A percentile compares a stretch with the other conserved stretches of the same genome.
Evolutionary conservation across 2,329 filamentous ascomycete genomes (phyloP).

Genomic region (Neofusicoccum sp.): DNA sequence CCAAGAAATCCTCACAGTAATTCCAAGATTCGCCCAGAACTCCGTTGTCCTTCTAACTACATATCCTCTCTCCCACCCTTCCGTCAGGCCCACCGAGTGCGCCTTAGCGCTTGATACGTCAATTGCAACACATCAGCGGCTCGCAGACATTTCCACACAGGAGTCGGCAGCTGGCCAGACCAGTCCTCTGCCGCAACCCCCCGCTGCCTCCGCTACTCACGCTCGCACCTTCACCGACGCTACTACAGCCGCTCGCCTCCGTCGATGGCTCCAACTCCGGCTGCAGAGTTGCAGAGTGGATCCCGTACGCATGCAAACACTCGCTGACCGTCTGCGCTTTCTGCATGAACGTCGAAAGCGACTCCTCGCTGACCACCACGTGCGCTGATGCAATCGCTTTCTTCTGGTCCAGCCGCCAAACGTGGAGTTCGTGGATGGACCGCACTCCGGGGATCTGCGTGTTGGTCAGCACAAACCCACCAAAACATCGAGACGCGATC

Average conservation of each 20-base stretch:
- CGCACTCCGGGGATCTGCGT: conserved; percentile 62
- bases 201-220: conserved; percentile 21
- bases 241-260: not conserved
- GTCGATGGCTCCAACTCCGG: conserved; percentile 51
- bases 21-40: not conserved
- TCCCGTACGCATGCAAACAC: conserved; percentile 70
- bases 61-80: not conserved
- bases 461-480: conserved; percentile 10
- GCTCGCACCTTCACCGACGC: conserved; percentile 13
- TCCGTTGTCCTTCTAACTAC: not conserved
- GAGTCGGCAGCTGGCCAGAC: conserved; percentile 48
- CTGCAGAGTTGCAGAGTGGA: conserved; percentile 70
- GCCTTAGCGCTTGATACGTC: conserved; percentile 1
- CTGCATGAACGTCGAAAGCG: conserved; percentile 58
- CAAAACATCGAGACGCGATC: not conserved
- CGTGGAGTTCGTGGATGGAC: conserved; percentile 69
- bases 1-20: not conserved
- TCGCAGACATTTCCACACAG: conserved; percentile 53
- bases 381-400: conserved; percentile 70
- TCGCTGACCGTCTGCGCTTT: conserved; percentile 63
- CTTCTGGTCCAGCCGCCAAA: conserved; percentile 70
- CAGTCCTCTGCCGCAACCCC: conserved; percentile 26
- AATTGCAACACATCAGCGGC: conserved; percentile 53
- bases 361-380: conserved; percentile 56
- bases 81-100: not conserved